Evolutionary conservation across 73 alveolate species (phyloP), one percentile per base, ranked within the genome.

Genomic region (Uronychia setigera): DNA sequence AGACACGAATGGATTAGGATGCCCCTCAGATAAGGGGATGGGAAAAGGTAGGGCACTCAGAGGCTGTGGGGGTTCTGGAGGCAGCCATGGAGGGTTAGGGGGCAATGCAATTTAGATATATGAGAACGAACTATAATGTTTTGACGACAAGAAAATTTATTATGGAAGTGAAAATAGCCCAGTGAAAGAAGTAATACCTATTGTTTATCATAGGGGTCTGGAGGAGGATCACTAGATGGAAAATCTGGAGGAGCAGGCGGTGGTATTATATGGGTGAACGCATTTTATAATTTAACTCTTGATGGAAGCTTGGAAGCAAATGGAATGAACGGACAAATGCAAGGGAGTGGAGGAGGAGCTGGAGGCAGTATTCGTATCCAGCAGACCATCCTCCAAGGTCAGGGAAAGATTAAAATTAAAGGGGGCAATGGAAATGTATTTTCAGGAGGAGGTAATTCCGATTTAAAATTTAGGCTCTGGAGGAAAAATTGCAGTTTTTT

Each of bases 81-180:
- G 67, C n/a, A 46, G 67, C 67, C 67, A 46, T 19, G 67, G 67
- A 46, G 67, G 67, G 19, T 19, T 46, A 46, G 67, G 67, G 67
- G 67, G 67, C 67, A 46, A 46, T 46, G n/a, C 67, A 46, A 11
- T 46, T 46, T 46, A 46, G n/a, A n/a, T n/a, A n/a, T n/a, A n/a
- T n/a, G n/a, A n/a, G n/a, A n/a, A n/a, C n/a, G n/a, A 46, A 19
- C 67, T 19, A 11, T 46, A 46, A 46, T 5, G 19, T 5, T 46
- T 5, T 46, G 67, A 19, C 67, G 19, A 11, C 67, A 46, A 19
- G 19, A 19, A 46, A 46, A 46, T 5, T 19, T 46, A 46, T 19
- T 46, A 46, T 19, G 67, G 19, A 5, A 46, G 67, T 46, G 67
- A 46, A 19, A 46, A 46, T 46, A 46, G 19, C 67, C 67, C 67